Conservation (phyloP, 2,329 filamentous ascomycete species). For the Calonectria pteridis region DNA sequence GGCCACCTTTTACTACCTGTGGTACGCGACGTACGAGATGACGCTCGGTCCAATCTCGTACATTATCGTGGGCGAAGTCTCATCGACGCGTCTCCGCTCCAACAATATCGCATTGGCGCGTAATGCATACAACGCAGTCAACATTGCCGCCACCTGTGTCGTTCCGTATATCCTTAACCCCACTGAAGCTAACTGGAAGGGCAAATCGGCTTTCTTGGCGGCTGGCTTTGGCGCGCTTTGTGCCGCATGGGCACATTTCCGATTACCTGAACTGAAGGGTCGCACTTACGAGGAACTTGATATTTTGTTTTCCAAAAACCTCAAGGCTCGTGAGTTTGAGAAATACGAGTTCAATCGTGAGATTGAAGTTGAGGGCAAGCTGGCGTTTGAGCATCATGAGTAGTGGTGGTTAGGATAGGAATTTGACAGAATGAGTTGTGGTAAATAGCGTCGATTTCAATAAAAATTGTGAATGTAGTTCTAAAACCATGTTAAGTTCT, state of each 20-base stretch:
- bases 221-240: slow-evolving; percentile 38
- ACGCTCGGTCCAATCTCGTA: slow-evolving; percentile 57
- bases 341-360: background rate
- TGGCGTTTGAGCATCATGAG: background rate
- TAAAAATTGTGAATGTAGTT: background rate
- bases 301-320: slow-evolving; percentile 40
- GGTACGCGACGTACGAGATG: slow-evolving; percentile 52
- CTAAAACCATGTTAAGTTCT: background rate
- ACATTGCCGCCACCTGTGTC: slow-evolving; percentile 44
- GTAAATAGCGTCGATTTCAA: background rate
- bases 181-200: slow-evolving; percentile 46
- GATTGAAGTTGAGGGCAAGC: background rate
- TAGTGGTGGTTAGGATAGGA: background rate
- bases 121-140: slow-evolving; percentile 37
- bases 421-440: background rate
- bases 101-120: slow-evolving; percentile 56
- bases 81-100: slow-evolving; percentile 54
- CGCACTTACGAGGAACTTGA: slow-evolving; percentile 49
- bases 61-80: slow-evolving; percentile 55
- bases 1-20: background rate
- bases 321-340: background rate
- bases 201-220: slow-evolving; percentile 48
- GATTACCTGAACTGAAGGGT: slow-evolving; percentile 47
- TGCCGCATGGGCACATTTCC: slow-evolving; percentile 46
- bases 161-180: slow-evolving; percentile 48